phyloP scores from a whole-genome alignment of 106 monocot genomes.

The Narthecium ossifragum region DNA sequence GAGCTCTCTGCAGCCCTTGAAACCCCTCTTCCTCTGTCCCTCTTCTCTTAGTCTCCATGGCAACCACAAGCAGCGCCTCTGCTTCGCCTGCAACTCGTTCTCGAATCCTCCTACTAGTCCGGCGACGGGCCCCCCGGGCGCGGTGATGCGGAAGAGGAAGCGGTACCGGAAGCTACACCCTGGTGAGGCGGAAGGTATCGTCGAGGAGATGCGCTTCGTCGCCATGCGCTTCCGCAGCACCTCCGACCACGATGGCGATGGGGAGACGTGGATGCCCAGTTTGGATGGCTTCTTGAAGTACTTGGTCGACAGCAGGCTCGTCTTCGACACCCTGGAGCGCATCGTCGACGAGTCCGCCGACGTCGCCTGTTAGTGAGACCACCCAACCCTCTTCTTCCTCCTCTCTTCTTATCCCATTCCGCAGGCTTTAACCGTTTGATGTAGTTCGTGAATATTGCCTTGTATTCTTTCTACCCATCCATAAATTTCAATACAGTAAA shows the following conservation, averaged over 20 bases:
- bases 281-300: conserved; percentile 85
- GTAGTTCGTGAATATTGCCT: too few species aligned
- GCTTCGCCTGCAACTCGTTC: not conserved
- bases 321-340: conserved; percentile 77
- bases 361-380: conserved; percentile 80
- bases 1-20: not conserved
- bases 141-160: conserved; percentile 39
- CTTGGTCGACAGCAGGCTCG: conserved; percentile 81
- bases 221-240: conserved; percentile 68
- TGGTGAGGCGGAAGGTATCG: conserved; percentile 77
- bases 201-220: conserved; percentile 96
- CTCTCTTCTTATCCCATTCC: too few species aligned
- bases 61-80: not conserved
- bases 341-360: conserved; percentile 74
- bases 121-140: conserved; percentile 6
- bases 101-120: not conserved
- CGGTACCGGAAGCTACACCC: conserved; percentile 67
- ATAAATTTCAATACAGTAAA: too few species aligned
- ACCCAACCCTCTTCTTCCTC: too few species aligned
- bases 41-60: not conserved
- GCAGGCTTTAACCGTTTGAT: too few species aligned
- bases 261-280: conserved; percentile 60
- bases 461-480: too few species aligned
- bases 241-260: not conserved
- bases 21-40: not conserved